phyloP scores from a whole-genome alignment of 768 basidiomycete species.

The Leccinellum albellum region DNA sequence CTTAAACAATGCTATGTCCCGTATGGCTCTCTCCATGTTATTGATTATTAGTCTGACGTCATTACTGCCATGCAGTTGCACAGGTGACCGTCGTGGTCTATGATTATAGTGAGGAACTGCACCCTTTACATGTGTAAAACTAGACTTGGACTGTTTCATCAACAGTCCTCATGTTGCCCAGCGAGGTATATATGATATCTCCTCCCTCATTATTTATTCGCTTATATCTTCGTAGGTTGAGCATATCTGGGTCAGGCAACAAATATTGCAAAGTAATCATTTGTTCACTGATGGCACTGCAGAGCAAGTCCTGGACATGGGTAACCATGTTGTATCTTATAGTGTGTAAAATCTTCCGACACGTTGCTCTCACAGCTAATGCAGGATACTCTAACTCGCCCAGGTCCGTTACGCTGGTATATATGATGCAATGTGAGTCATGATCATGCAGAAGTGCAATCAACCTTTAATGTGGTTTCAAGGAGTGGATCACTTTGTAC shows the following conservation, averaged over 20 bases:
- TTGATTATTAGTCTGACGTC: background rate
- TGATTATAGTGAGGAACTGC: too few species aligned
- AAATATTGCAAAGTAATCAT: background rate
- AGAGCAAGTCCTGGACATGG: background rate
- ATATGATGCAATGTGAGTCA: background rate
- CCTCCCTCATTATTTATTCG: background rate
- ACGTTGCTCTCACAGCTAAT: background rate
- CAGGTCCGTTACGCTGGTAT: background rate
- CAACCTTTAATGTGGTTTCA: background rate
- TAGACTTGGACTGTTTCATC: too few species aligned
- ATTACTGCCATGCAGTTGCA: background rate
- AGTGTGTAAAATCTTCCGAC: background rate
- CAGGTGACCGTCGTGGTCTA: background rate
- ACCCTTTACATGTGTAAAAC: too few species aligned
- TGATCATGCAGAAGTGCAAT: background rate
- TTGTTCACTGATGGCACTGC: background rate
- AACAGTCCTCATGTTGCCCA: too few species aligned
- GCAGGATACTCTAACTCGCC: background rate
- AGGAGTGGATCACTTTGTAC: background rate
- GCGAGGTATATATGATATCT: too few species aligned
- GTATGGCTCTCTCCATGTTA: background rate
- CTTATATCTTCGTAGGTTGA: background rate
- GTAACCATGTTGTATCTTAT: background rate
- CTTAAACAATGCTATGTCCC: background rate
- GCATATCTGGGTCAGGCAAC: background rate